A percentile compares a stretch with the other conserved stretches of the same genome.
Conservation (phyloP, 2,329 filamentous ascomycete species). For the Penicillium thymicola region DNA sequence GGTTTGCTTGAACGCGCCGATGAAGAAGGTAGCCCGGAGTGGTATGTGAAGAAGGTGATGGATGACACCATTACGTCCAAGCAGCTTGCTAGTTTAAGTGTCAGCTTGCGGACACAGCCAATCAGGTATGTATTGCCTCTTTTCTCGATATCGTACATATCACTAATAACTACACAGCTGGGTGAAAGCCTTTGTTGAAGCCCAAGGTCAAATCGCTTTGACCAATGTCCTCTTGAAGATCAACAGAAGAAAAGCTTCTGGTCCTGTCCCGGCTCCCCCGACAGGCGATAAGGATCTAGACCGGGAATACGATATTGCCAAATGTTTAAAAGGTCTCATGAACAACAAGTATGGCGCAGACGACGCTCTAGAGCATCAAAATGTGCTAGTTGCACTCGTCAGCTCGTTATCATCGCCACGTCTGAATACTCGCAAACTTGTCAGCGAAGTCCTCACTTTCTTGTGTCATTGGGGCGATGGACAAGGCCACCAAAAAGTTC, state of each 20-base stretch:
- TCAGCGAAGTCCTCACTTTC: slow-evolving; percentile 95
- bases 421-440: slow-evolving; percentile 86
- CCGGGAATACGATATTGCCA: slow-evolving; percentile 93
- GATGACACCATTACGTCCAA: slow-evolving; percentile 91
- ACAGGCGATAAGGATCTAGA: slow-evolving; percentile 76
- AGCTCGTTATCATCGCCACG: slow-evolving; percentile 84
- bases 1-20: slow-evolving; percentile 76
- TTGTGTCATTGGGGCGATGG: slow-evolving; percentile 90
- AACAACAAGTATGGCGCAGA: slow-evolving; percentile 99
- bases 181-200: slow-evolving; percentile 95
- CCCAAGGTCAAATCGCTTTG: slow-evolving; percentile 92
- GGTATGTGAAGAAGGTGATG: slow-evolving; percentile 96
- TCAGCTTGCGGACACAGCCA: slow-evolving; percentile 91
- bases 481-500: slow-evolving; percentile 85
- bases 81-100: slow-evolving; percentile 86
- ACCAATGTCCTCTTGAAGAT: slow-evolving; percentile 92
- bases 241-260: slow-evolving; percentile 77
- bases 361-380: slow-evolving; percentile 85
- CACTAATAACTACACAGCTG: slow-evolving; percentile 53
- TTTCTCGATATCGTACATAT: not conserved
- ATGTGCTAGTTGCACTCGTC: slow-evolving; percentile 82
- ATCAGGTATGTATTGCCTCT: slow-evolving; percentile 58
- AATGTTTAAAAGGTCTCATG: slow-evolving; percentile 95
- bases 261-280: slow-evolving; percentile 62
- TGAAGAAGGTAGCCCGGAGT: slow-evolving; percentile 94